Evolutionary conservation across 768 basidiomycete species (phyloP).

Genomic region (Lentinula guzmanii): DNA sequence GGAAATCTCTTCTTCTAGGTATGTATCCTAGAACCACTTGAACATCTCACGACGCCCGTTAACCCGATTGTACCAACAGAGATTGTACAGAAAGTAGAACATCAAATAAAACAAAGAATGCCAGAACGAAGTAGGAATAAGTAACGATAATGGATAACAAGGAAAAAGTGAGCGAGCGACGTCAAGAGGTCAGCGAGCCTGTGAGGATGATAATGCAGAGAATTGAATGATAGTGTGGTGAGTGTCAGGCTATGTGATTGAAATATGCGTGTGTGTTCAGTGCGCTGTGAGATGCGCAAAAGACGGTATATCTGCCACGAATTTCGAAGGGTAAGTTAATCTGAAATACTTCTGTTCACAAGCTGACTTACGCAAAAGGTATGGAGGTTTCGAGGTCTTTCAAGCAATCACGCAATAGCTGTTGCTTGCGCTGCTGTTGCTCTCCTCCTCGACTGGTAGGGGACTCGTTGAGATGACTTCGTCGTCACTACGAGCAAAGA

Average conservation of each 20-base stretch:
- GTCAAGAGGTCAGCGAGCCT: background rate
- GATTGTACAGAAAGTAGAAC: background rate
- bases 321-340: background rate
- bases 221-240: background rate
- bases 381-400: background rate
- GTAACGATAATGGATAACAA: background rate
- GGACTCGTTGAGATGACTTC: background rate
- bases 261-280: background rate
- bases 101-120: background rate
- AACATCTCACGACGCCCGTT: background rate
- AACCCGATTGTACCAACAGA: background rate
- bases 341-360: no score
- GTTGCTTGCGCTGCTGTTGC: background rate
- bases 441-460: conserved; percentile 1
- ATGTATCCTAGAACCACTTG: background rate
- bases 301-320: background rate
- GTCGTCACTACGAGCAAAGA: background rate
- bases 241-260: background rate
- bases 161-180: background rate
- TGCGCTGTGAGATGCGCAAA: background rate
- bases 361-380: background rate
- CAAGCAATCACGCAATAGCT: conserved; percentile 4
- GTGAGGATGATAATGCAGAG: background rate
- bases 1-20: background rate
- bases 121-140: background rate